These are phyloP conservation scores for Petunia secreta DNA, from an alignment of 257 asterid genomes.

Conservation along the genomic window DNA sequence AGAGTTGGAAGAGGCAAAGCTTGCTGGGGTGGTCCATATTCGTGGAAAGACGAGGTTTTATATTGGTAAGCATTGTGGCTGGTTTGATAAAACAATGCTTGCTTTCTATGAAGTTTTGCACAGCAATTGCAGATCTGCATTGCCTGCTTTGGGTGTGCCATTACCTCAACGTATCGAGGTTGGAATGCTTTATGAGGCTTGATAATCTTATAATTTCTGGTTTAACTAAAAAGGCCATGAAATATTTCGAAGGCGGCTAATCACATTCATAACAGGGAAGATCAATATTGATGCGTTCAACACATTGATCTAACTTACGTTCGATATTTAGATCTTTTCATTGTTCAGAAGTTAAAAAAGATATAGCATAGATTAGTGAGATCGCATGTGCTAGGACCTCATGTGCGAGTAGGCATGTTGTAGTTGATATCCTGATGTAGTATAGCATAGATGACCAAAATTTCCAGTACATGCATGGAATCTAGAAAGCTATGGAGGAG, in stretches of 20 bases:
- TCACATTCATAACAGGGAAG: constrained; percentile 8
- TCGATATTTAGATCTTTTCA: neutral
- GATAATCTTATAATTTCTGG: neutral
- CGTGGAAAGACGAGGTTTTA: constrained; percentile 41
- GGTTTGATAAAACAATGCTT: constrained; percentile 51
- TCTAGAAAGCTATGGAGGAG: neutral
- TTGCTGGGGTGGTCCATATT: constrained; percentile 58
- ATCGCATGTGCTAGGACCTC: neutral
- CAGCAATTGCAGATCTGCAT: constrained; percentile 60
- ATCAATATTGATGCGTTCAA: neutral
- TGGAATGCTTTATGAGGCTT: constrained; percentile 58
- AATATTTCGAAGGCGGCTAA: neutral
- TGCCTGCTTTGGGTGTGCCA: constrained; percentile 51
- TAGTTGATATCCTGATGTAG: neutral
- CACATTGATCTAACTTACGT: neutral
- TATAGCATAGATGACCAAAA: neutral
- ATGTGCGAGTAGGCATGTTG: neutral
- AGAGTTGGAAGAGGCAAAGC: constrained; percentile 36
- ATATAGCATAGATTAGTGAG: no score
- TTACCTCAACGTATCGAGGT: constrained; percentile 61
- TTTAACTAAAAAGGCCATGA: neutral
- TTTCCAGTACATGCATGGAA: no score
- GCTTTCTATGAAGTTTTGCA: constrained; percentile 58
- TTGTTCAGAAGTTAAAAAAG: neutral
- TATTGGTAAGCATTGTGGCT: constrained; percentile 52